A percentile compares a stretch with the other conserved stretches of the same genome.
Evolutionary conservation across 495 filamentous ascomycete genomes (phyloP).

Genomic region (Hypoxylon lienhwacheense): DNA sequence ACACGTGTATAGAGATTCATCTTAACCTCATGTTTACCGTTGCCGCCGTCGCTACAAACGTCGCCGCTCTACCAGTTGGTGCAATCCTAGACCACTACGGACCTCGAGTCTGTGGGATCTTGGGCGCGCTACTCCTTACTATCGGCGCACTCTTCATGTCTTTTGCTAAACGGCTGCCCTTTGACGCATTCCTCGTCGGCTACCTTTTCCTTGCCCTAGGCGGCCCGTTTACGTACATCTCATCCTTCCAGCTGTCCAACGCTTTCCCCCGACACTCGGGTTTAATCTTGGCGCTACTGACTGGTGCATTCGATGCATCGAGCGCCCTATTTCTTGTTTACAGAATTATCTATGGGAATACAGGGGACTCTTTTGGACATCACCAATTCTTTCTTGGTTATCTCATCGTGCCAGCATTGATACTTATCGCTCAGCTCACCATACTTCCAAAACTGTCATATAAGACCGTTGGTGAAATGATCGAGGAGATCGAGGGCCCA

Average conservation of each 20-base stretch:
- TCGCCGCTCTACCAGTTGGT: constrained; percentile 80
- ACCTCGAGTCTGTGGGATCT: constrained; percentile 72
- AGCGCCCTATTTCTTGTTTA: constrained; percentile 89
- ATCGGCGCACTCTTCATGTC: constrained; percentile 72
- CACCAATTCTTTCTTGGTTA: constrained; percentile 76
- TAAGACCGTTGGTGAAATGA: constrained; percentile 84
- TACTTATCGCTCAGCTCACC: constrained; percentile 67
- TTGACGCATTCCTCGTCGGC: constrained; percentile 73
- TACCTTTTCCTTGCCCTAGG: constrained; percentile 84
- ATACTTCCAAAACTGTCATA: constrained; percentile 81
- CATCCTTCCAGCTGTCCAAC: constrained; percentile 90
- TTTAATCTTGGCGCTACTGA: constrained; percentile 79
- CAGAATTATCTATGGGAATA: constrained; percentile 69
- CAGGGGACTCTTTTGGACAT: constrained; percentile 61
- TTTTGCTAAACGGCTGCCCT: constrained; percentile 64
- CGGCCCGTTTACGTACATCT: constrained; percentile 88
- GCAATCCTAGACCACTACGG: constrained; percentile 84
- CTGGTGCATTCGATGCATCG: constrained; percentile 87
- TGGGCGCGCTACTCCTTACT: constrained; percentile 69
- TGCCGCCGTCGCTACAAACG: constrained; percentile 81
- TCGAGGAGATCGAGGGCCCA: constrained; percentile 63
- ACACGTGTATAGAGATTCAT: constrained; percentile 72
- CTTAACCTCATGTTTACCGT: constrained; percentile 94
- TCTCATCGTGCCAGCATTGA: constrained; percentile 71
- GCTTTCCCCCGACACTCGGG: constrained; percentile 85